Conservation (phyloP, 192 early-diverging fungal genomes). For the Coemansia sp. region DNA sequence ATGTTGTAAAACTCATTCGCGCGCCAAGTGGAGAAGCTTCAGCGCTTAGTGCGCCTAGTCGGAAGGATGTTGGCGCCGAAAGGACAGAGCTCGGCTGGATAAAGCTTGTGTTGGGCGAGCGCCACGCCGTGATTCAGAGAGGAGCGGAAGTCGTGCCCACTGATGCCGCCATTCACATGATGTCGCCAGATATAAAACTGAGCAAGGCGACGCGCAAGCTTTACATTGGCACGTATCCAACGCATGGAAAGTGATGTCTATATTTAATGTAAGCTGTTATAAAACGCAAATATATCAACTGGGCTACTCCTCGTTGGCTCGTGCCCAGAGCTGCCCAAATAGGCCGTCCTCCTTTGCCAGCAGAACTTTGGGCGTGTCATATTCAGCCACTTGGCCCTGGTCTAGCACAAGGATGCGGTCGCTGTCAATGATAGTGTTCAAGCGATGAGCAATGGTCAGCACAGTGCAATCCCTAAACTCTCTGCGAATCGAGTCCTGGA, state of each 20-base stretch:
- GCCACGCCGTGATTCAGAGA: constrained; percentile 34
- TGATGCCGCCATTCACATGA: constrained; percentile 26
- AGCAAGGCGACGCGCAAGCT: constrained; percentile 24
- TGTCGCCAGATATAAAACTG: constrained; percentile 44
- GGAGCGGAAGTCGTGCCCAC: constrained; percentile 28
- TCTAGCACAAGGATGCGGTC: constrained; percentile 78
- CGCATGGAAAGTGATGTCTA: background rate
- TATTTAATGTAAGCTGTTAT: too few species aligned
- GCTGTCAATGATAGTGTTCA: constrained; percentile 76
- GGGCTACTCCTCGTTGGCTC: background rate
- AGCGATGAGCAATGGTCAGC: constrained; percentile 77
- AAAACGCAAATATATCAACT: too few species aligned
- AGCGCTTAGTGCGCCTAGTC: background rate
- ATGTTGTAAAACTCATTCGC: constrained; percentile 30
- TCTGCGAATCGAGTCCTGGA: constrained; percentile 70
- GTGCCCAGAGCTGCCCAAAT: constrained; percentile 6
- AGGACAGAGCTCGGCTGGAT: constrained; percentile 17
- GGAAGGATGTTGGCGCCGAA: background rate
- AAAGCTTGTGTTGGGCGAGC: constrained; percentile 43
- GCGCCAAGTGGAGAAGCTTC: constrained; percentile 1
- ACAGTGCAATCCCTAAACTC: constrained; percentile 75
- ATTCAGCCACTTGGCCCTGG: constrained; percentile 66
- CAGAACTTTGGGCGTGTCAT: constrained; percentile 62
- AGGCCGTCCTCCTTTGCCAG: constrained; percentile 29
- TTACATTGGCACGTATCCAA: constrained; percentile 20